Evolutionary conservation across 2,329 filamentous ascomycete genomes (phyloP).

Genomic region (Alternaria solani): DNA sequence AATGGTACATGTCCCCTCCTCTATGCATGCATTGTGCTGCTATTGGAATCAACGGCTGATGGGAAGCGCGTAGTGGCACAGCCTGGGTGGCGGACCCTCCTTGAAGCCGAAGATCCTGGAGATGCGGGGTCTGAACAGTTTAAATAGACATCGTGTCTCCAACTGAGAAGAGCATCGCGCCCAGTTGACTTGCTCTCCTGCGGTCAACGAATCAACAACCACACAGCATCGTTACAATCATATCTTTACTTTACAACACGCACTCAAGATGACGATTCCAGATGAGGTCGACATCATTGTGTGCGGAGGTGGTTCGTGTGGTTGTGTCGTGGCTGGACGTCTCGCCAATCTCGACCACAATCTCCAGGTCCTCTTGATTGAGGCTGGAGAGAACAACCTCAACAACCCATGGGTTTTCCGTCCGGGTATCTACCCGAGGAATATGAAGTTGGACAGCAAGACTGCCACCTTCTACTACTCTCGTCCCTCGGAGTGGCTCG

Average conservation of each 20-base stretch:
- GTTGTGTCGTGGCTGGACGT: slow-evolving; percentile 61
- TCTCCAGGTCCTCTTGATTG: slow-evolving; percentile 73
- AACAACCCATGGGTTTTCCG: slow-evolving; percentile 82
- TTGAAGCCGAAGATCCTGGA: slow-evolving; percentile 29
- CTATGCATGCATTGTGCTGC: slow-evolving; percentile 30
- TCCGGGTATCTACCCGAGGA: slow-evolving; percentile 77
- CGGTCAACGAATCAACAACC: slow-evolving; percentile 23
- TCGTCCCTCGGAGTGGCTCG: slow-evolving; percentile 74
- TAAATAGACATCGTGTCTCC: slow-evolving; percentile 35
- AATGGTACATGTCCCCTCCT: slow-evolving; percentile 37
- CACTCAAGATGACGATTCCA: slow-evolving; percentile 66
- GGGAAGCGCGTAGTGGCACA: slow-evolving; percentile 21
- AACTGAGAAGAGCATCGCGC: slow-evolving; percentile 20
- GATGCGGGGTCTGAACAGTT: slow-evolving; percentile 44
- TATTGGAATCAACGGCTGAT: slow-evolving; percentile 24
- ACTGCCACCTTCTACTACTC: slow-evolving; percentile 84
- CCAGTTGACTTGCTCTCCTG: slow-evolving; percentile 45
- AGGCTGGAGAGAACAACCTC: slow-evolving; percentile 75
- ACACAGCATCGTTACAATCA: slow-evolving; percentile 5
- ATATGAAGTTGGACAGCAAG: slow-evolving; percentile 83
- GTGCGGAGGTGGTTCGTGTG: slow-evolving; percentile 75
- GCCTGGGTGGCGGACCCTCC: slow-evolving; percentile 34
- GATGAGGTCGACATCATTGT: slow-evolving; percentile 85
- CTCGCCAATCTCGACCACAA: slow-evolving; percentile 79
- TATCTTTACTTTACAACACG: slow-evolving; percentile 6